Base-by-base conservation (phyloP, 2,329 filamentous ascomycete genomes). In the Colletotrichum sojae region DNA sequence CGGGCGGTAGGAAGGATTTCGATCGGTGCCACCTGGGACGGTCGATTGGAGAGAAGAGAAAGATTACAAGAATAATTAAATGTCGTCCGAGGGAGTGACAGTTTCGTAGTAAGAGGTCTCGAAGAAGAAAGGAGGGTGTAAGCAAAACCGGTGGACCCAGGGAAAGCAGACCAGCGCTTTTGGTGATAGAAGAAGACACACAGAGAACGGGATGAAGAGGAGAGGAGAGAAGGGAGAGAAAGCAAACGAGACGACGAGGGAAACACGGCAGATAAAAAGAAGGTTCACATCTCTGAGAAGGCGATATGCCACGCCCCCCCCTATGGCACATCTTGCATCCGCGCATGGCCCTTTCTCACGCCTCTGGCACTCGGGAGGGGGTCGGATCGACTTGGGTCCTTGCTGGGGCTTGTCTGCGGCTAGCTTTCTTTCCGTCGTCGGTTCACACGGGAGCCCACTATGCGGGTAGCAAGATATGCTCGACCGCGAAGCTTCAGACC, bases 161-260 rank as follows among this genome's bases (percentile, higher is more conserved):
- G 54, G 70, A 78, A 84, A 85, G 83, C 83, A 84, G 82, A 84
- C 83, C 84, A 83, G 84, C 80, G 84, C 84, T 85, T 84, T 79
- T 76, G 74, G 71, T 76, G 73, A 73, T 71, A 72, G 76, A 75
- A 71, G 75, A 79, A 78, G 71, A 70, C 71, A 73, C 72, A 75
- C 72, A 66, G 72, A 72, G 63, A 69, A 70, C 72, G 69, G 72
- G 53, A 71, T 69, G 49, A 63, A 67, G 63, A 70, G 54, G 52
- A 62, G 49, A 70, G 56, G 59, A 39, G 71, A 61, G 55, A 52
- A 69, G 67, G 71, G 72, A 75, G 73, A n/a, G 4, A 15, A 76
- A 74, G 72, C 76, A 76, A 76, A 73, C 3, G n/a, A 45, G 4
- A 16, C 20, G 56, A 48, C 51, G 63, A 59, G 72, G 66, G 67